Evolutionary conservation across 2,329 filamentous ascomycete species (phyloP), one percentile per base, ranked within the genome.

Genomic region (Fusarium hostae): DNA sequence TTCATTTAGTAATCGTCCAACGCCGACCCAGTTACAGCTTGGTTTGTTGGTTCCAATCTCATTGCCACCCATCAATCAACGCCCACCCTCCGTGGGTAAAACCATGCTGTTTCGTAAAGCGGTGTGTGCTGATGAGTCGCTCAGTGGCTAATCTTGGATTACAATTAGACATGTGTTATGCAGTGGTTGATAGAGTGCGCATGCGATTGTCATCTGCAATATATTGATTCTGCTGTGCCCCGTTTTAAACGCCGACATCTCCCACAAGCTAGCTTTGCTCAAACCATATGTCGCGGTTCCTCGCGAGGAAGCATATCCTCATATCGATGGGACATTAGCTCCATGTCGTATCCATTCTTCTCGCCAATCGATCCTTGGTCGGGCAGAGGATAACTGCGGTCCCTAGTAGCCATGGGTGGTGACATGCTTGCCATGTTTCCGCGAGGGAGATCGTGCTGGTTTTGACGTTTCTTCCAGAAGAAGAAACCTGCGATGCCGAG

Each of bases 281-380:
- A 84, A 13, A 84, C 81, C 79, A 84, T 81, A 20, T 78, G 82
- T 76, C 82, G 81, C 15, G 88, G 87, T 50, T 84, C 82, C 65
- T 84, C 81, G 47, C 86, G 81, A 32, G 86, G 86, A 26, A 86
- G 74, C 86, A 89, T 87, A 69, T 89, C 87, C 77, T 89, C 87
- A 70, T 89, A 89, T 44, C 86, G 83, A 65, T 85, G 83, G 6
- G 86, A 83, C 66, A 84, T 84, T 75, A 85, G 80, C 71, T 89
- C 86, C 45, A 88, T 81, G 50, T 86, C 85, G 50, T 80, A 78
- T 15, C 79, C 80, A 47, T 81, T 78, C 59, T 84, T 82, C 63
- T 81, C 79, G 24, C 76, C 77, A 47, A 80, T 78, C n/a, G 79
- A 79, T 56, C 75, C 75, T 64, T 80, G 76, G 32, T 82, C 81